phyloP scores from a whole-genome alignment of 805 yeast species.

The Brettanomyces naardenensis region DNA sequence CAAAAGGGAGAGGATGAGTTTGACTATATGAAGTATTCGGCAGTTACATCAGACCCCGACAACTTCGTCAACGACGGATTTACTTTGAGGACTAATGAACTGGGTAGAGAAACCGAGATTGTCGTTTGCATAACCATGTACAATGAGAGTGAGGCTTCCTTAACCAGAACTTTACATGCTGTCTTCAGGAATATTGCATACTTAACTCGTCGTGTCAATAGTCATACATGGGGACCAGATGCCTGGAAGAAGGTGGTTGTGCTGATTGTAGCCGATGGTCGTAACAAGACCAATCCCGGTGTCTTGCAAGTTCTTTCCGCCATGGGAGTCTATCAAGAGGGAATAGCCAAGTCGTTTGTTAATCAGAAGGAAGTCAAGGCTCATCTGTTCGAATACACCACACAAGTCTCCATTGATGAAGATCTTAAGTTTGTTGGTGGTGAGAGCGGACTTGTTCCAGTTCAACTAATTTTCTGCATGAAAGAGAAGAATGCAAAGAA shows the following conservation, averaged over 20 bases:
- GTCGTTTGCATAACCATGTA: constrained; percentile 95
- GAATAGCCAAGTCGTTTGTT: constrained; percentile 90
- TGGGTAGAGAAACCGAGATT: constrained; percentile 85
- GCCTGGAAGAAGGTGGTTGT: constrained; percentile 97
- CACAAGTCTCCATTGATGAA: constrained; percentile 88
- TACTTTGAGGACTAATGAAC: constrained; percentile 76
- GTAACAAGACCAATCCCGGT: constrained; percentile 78
- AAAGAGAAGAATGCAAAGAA: constrained; percentile 90
- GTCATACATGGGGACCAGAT: constrained; percentile 90
- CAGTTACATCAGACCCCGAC: constrained; percentile 91
- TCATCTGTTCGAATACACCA: constrained; percentile 91
- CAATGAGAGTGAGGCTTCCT: constrained; percentile 84
- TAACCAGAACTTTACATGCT: constrained; percentile 91
- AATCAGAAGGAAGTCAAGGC: constrained; percentile 89
- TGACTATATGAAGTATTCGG: constrained; percentile 94
- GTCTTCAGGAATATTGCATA: constrained; percentile 90
- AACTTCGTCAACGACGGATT: constrained; percentile 75
- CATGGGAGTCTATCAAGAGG: constrained; percentile 95
- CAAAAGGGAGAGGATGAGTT: constrained; percentile 87
- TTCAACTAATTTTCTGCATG: constrained; percentile 85
- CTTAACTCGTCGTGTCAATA: constrained; percentile 69
- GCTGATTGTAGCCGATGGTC: constrained; percentile 86
- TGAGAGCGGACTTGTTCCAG: constrained; percentile 88
- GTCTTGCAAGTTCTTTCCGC: constrained; percentile 86
- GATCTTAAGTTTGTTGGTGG: constrained; percentile 85